phyloP scores from a whole-genome alignment of 805 yeast species.

The Hanseniaspora lindneri region DNA sequence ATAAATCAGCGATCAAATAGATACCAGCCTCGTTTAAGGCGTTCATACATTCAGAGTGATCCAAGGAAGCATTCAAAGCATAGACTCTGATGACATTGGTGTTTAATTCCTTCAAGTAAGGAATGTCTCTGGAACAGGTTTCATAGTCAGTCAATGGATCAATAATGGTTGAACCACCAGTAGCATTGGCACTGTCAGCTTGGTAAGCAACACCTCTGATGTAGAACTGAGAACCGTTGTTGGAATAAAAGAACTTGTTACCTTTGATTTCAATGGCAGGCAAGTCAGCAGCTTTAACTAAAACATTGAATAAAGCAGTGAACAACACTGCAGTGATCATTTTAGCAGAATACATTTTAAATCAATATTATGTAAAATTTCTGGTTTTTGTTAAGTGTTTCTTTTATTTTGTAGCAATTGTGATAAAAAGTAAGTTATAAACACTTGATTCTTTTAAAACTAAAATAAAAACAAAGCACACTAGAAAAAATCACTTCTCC shows the following conservation, averaged over 20 bases:
- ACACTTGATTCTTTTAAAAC: too few species aligned
- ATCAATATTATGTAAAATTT: neutral
- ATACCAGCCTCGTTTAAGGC: slow-evolving; percentile 62
- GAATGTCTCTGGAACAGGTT: slow-evolving; percentile 61
- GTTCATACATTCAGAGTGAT: slow-evolving; percentile 60
- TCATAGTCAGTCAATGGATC: slow-evolving; percentile 60
- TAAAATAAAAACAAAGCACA: too few species aligned
- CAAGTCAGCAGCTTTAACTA: slow-evolving; percentile 34
- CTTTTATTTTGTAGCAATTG: too few species aligned
- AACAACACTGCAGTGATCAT: slow-evolving; percentile 26
- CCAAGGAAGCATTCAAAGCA: slow-evolving; percentile 51
- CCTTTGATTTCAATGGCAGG: slow-evolving; percentile 65
- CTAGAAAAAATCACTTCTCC: neutral
- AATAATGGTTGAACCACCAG: slow-evolving; percentile 37
- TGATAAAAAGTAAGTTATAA: too few species aligned
- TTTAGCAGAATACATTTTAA: slow-evolving; percentile 10
- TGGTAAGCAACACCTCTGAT: slow-evolving; percentile 75
- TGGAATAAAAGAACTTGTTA: slow-evolving; percentile 63
- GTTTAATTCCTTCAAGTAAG: slow-evolving; percentile 47
- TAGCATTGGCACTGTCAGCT: slow-evolving; percentile 45
- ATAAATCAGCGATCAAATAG: slow-evolving; percentile 67
- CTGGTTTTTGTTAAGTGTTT: too few species aligned
- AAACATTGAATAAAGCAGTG: slow-evolving; percentile 23
- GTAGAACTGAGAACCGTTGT: slow-evolving; percentile 69
- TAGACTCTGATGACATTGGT: slow-evolving; percentile 70